A percentile compares a stretch with the other conserved stretches of the same genome.
These are phyloP conservation scores for Magnaporthales sp. DNA, from an alignment of 2,329 filamentous ascomycete species.

Conservation along the genomic window DNA sequence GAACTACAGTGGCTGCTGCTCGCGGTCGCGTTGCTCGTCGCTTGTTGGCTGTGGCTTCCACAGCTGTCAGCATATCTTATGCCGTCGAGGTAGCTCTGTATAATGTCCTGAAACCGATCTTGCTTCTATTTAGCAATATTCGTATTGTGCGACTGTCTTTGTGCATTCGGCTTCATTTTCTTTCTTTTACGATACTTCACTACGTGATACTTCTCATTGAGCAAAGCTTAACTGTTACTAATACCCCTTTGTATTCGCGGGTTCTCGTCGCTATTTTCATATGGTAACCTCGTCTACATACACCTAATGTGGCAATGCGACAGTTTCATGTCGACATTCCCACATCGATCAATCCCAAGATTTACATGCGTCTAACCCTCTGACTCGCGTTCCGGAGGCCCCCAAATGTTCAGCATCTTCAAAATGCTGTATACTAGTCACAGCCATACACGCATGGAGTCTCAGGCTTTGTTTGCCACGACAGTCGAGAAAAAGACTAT, in stretches of 20 bases:
- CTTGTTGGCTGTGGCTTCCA: slow-evolving; percentile 28
- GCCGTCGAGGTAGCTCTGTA: not conserved
- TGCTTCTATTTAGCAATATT: not conserved
- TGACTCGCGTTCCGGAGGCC: too few relatives aligned
- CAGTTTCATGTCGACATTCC: too few relatives aligned
- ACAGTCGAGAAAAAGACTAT: too few relatives aligned
- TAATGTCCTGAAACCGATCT: not conserved
- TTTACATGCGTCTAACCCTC: too few relatives aligned
- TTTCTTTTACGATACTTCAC: not conserved
- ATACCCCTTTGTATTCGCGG: not conserved
- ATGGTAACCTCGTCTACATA: not conserved
- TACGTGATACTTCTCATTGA: not conserved
- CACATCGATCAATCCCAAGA: too few relatives aligned
- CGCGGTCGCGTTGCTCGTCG: slow-evolving; percentile 28
- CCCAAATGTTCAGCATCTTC: too few relatives aligned
- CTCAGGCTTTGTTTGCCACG: too few relatives aligned
- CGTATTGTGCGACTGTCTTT: not conserved
- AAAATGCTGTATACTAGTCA: too few relatives aligned
- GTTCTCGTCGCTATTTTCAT: not conserved
- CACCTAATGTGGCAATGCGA: too few relatives aligned
- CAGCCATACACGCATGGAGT: too few relatives aligned
- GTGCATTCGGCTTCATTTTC: not conserved
- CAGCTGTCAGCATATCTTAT: slow-evolving; percentile 9
- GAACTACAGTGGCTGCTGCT: slow-evolving; percentile 42
- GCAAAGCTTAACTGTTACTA: not conserved